Evolutionary conservation across 495 filamentous ascomycete species (phyloP).

Genomic region (Symbiotaphrina buchneri): DNA sequence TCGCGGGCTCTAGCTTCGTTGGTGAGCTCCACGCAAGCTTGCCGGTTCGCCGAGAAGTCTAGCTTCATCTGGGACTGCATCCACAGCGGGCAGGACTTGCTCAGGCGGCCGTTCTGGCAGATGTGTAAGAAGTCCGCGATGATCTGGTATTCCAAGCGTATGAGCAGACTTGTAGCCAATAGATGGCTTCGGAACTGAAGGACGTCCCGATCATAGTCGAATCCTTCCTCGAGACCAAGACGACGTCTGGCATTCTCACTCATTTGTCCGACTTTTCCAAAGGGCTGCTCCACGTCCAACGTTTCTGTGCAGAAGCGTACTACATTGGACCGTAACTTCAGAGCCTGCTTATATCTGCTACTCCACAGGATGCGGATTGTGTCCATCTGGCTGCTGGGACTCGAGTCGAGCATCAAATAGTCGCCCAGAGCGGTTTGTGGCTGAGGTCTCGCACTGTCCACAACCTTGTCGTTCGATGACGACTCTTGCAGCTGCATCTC

Average conservation of each 20-base stretch:
- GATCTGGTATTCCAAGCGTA: constrained; percentile 31
- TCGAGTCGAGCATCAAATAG: neutral
- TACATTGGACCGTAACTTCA: constrained; percentile 18
- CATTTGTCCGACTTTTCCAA: constrained; percentile 27
- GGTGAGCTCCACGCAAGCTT: constrained; percentile 9
- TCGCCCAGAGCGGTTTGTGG: neutral
- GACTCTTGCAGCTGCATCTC: constrained; percentile 12
- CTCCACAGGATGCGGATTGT: constrained; percentile 6
- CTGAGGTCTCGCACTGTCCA: neutral
- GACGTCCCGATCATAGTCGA: constrained; percentile 17
- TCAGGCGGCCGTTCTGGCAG: constrained; percentile 5
- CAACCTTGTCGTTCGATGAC: constrained; percentile 1
- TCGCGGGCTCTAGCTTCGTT: constrained; percentile 6
- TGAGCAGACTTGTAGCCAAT: constrained; percentile 23
- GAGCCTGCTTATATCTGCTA: constrained; percentile 16
- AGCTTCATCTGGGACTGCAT: constrained; percentile 5
- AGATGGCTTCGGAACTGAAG: constrained; percentile 24
- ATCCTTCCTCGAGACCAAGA: constrained; percentile 11
- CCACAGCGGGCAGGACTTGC: neutral
- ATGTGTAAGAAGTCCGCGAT: constrained; percentile 28
- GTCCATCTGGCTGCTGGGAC: constrained; percentile 2
- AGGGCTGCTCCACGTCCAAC: constrained; percentile 33
- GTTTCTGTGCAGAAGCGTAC: constrained; percentile 20
- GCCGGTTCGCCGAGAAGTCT: constrained; percentile 7
- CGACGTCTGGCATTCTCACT: constrained; percentile 24